A percentile compares a stretch with the other conserved stretches of the same genome.
These are phyloP conservation scores for Sarocladium oryzae DNA, from an alignment of 2,329 filamentous ascomycete species.

Conservation along the genomic window DNA sequence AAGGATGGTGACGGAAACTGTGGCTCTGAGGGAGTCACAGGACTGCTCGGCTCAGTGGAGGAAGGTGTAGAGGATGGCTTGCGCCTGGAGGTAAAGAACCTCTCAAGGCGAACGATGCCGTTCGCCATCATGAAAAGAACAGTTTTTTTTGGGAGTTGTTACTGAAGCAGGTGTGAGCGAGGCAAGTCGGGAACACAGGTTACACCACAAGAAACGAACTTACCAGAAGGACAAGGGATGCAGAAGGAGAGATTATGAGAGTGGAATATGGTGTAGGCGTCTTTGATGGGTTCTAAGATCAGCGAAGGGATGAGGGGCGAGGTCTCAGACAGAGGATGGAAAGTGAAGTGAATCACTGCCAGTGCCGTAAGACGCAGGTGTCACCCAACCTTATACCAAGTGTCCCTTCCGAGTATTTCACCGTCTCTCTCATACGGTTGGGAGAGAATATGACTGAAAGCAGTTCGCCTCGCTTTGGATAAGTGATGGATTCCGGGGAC, in stretches of 20 bases:
- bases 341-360: constrained; percentile 9
- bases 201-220: neutral
- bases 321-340: neutral
- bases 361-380: neutral
- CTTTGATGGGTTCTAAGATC: neutral
- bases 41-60: constrained; percentile 17
- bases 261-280: neutral
- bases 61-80: constrained; percentile 21
- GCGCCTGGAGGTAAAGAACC: constrained; percentile 42
- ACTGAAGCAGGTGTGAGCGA: constrained; percentile 6
- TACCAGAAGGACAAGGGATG: neutral
- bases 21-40: constrained; percentile 21
- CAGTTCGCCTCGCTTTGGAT: no score
- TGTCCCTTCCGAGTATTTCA: neutral
- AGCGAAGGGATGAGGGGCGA: neutral
- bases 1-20: constrained; percentile 48
- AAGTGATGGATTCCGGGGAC: no score
- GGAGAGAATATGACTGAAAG: no score
- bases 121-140: constrained; percentile 36
- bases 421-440: neutral
- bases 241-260: neutral
- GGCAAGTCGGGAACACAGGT: neutral
- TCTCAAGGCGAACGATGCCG: constrained; percentile 44
- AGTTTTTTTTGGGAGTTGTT: neutral
- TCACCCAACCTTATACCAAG: neutral